These are phyloP conservation scores for Thalassiosira oceanica DNA, from an alignment of 352 stramenopile genomes.

Conservation along the genomic window DNA sequence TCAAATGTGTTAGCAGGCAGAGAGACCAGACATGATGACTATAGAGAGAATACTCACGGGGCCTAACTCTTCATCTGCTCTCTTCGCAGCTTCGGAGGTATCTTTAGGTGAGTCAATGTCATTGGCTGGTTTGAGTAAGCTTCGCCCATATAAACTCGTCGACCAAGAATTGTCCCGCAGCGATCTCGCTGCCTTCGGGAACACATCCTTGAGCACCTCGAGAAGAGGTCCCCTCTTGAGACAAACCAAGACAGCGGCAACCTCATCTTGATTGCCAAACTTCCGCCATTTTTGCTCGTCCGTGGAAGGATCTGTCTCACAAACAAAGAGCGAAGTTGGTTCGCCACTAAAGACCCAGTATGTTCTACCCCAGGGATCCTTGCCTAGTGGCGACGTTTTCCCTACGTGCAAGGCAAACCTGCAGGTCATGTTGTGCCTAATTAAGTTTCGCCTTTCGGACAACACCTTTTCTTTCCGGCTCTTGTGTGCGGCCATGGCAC, in stretches of 20 bases:
- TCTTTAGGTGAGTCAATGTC: no score
- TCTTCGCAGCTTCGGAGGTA: no score
- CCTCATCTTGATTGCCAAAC: constrained; percentile 68
- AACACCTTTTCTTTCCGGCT: constrained; percentile 68
- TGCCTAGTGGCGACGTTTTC: constrained; percentile 69
- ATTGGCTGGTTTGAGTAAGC: no score
- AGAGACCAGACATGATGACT: no score
- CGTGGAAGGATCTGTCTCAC: constrained; percentile 8
- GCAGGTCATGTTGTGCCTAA: constrained; percentile 51
- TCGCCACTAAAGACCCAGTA: constrained; percentile 80
- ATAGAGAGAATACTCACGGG: no score
- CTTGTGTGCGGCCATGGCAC: constrained; percentile 72
- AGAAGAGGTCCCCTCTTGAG: constrained; percentile 63
- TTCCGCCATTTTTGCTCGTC: constrained; percentile 55
- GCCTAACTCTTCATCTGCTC: no score
- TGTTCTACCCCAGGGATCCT: constrained; percentile 62
- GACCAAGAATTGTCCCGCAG: constrained; percentile 67
- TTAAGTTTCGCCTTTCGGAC: constrained; percentile 46
- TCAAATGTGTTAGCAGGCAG: no score
- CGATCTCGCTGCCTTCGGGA: constrained; percentile 54
- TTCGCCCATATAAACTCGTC: constrained; percentile 53
- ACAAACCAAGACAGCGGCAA: constrained; percentile 75
- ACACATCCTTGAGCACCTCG: constrained; percentile 67
- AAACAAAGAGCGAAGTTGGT: constrained; percentile 74
- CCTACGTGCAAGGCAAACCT: constrained; percentile 66